A percentile compares a stretch with the other conserved stretches of the same genome.
Evolutionary conservation across 495 filamentous ascomycete genomes (phyloP).

Genomic region (Hypomontagnella monticulosa): DNA sequence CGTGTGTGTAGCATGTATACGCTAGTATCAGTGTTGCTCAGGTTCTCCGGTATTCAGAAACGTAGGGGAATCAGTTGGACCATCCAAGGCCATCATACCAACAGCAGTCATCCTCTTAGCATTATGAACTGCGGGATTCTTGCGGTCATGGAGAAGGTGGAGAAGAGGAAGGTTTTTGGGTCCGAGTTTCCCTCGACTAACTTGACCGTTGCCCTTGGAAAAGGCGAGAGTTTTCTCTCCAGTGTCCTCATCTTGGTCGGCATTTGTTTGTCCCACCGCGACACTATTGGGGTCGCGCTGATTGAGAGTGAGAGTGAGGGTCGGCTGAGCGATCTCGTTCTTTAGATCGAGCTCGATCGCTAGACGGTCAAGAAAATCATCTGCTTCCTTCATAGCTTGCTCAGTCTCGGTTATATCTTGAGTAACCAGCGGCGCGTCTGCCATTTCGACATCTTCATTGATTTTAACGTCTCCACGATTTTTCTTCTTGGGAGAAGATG

Average conservation of each 20-base stretch:
- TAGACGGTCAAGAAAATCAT: slow-evolving; percentile 16
- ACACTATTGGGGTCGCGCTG: not conserved
- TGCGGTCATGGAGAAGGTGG: not conserved
- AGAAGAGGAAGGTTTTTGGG: slow-evolving; percentile 2
- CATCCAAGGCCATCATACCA: too few relatives aligned
- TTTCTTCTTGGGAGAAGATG: not conserved
- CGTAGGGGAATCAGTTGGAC: too few relatives aligned
- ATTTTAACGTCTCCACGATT: not conserved
- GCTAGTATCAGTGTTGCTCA: not conserved
- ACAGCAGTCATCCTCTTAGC: slow-evolving; percentile 1
- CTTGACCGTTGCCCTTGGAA: not conserved
- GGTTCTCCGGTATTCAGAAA: too few relatives aligned
- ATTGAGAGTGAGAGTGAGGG: too few relatives aligned
- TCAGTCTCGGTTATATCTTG: not conserved
- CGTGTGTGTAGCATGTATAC: too few relatives aligned
- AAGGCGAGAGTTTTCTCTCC: not conserved
- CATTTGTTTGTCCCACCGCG: too few relatives aligned
- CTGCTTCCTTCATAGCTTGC: slow-evolving; percentile 9
- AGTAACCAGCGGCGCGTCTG: not conserved
- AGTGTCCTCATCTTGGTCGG: not conserved
- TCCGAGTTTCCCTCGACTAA: not conserved
- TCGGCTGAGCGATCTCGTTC: not conserved
- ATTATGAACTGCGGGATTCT: slow-evolving; percentile 7
- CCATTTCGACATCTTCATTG: not conserved
- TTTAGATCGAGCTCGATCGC: not conserved